phyloP scores from a whole-genome alignment of 306 rosid species.

The Gastrolobium villosum region DNA sequence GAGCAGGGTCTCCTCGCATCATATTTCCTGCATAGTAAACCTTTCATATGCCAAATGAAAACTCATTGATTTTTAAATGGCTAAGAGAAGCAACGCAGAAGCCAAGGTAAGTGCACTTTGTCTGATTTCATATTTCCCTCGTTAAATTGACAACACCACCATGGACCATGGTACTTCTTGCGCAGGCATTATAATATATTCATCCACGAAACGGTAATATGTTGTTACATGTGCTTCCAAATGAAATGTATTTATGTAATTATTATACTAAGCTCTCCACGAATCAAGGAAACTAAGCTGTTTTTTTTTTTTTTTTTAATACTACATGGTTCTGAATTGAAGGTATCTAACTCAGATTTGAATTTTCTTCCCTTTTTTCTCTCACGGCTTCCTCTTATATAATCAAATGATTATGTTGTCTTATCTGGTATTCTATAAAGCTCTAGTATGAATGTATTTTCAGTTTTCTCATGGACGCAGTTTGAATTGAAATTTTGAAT shows the following conservation, averaged over 20 bases:
- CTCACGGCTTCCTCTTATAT: background rate
- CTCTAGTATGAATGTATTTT: slow-evolving; percentile 21
- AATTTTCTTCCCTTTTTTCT: background rate
- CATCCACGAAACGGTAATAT: background rate
- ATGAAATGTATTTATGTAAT: background rate
- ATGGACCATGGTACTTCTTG: slow-evolving; percentile 5
- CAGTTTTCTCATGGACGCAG: slow-evolving; percentile 14
- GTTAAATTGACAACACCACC: background rate
- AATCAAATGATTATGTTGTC: slow-evolving; percentile 4
- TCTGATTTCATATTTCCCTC: slow-evolving; percentile 1
- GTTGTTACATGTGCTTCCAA: slow-evolving; percentile 3
- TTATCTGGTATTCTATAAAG: background rate
- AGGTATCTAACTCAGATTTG: background rate
- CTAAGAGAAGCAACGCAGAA: slow-evolving; percentile 25
- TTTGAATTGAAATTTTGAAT: slow-evolving; percentile 14
- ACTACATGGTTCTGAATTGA: slow-evolving; percentile 16
- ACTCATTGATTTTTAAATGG: background rate
- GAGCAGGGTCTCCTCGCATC: slow-evolving; percentile 39
- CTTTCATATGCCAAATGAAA: slow-evolving; percentile 49
- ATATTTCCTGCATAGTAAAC: slow-evolving; percentile 58
- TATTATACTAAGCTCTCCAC: background rate
- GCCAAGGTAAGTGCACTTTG: slow-evolving; percentile 28
- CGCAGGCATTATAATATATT: slow-evolving; percentile 23
- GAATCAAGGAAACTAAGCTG: too few relatives aligned
- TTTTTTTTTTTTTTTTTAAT: too few relatives aligned